Percentiles rank a stretch among this genome's conserved stretches.
These are phyloP conservation scores for Vitellaria paradoxa DNA, from an alignment of 179 eudicot species.

Conservation along the genomic window DNA sequence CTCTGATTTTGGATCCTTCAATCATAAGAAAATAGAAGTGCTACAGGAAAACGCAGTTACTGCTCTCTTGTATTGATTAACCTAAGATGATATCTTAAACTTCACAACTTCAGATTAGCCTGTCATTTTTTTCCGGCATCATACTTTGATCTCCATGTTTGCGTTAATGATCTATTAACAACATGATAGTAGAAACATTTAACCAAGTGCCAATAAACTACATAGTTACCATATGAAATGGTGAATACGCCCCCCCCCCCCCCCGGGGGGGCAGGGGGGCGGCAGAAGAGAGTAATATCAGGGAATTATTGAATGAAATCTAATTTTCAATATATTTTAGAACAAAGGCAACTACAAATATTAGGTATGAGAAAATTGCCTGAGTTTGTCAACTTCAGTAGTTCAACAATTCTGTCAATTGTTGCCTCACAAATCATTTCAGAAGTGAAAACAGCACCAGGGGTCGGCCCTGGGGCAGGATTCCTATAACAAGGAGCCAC, in stretches of 20 bases:
- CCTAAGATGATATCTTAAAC: background rate
- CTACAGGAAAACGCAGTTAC: background rate
- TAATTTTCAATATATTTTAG: background rate
- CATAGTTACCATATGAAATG: no score
- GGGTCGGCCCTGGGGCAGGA: slow-evolving; percentile 55
- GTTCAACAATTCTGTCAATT: slow-evolving; percentile 85
- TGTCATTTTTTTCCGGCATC: background rate
- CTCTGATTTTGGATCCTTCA: background rate
- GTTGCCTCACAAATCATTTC: slow-evolving; percentile 97
- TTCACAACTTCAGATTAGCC: background rate
- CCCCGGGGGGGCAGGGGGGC: no score
- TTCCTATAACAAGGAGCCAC: slow-evolving; percentile 73
- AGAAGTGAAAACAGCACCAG: slow-evolving; percentile 93
- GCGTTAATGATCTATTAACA: background rate
- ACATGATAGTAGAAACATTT: no score
- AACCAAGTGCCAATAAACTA: no score
- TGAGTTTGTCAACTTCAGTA: slow-evolving; percentile 88
- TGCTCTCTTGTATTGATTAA: slow-evolving; percentile 1
- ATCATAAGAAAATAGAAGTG: background rate
- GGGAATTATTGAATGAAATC: background rate
- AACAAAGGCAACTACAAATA: background rate
- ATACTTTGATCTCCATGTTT: background rate
- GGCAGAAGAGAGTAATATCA: no score
- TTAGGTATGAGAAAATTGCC: slow-evolving; percentile 42
- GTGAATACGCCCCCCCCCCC: no score